Percentiles rank a stretch among this genome's conserved stretches.
Evolutionary conservation across 1,139 yeast genomes (phyloP).

Genomic region (Saccharomyces hybrid): DNA sequence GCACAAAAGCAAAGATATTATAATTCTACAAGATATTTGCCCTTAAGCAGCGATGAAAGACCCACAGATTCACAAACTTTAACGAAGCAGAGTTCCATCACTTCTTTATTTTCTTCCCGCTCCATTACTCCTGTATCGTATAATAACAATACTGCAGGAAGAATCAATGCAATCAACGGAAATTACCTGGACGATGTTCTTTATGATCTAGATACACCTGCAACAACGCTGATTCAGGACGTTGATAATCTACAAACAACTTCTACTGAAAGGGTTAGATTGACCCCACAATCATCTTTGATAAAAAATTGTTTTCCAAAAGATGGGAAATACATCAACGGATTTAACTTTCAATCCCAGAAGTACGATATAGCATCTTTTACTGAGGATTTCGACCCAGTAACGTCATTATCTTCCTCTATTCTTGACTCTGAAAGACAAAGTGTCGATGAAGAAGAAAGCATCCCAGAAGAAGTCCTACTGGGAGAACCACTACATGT

Average conservation of each 20-base stretch:
- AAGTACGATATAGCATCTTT: neutral
- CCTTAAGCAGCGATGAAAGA: slow-evolving; percentile 11
- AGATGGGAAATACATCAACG: neutral
- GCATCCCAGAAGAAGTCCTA: neutral
- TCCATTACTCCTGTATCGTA: slow-evolving; percentile 20
- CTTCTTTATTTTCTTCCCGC: slow-evolving; percentile 13
- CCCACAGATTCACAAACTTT: slow-evolving; percentile 5
- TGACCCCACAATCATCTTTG: neutral
- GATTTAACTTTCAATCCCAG: neutral
- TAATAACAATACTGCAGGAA: neutral
- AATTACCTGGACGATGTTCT: neutral
- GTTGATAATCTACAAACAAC: neutral
- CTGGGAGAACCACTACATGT: neutral
- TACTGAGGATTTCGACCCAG: neutral
- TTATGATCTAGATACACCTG: neutral
- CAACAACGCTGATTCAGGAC: neutral
- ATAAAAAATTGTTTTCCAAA: neutral
- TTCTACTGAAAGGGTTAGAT: neutral
- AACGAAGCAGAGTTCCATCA: slow-evolving; percentile 7
- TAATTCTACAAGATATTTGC: slow-evolving; percentile 25
- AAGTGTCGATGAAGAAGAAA: neutral
- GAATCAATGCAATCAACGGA: neutral
- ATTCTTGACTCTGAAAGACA: neutral
- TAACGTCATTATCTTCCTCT: neutral
- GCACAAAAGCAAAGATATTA: slow-evolving; percentile 29